Evolutionary conservation across 1,284 basidiomycete species (phyloP), one percentile per base, ranked within the genome.

Genomic region (Trichosporon coremiiforme): DNA sequence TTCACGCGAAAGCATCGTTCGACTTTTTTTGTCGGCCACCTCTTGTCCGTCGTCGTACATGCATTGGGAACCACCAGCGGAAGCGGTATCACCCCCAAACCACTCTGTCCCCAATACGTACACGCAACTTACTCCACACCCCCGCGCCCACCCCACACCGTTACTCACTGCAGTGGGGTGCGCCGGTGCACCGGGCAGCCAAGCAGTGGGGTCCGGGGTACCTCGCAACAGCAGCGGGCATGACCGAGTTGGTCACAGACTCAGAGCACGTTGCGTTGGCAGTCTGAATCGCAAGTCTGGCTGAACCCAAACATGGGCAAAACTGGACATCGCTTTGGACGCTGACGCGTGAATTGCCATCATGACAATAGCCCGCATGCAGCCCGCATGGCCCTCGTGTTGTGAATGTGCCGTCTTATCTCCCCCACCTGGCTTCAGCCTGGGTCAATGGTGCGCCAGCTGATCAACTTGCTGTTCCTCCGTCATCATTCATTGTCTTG

Each of bases 1-100:
- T 50, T 50, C 47, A 50, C 50, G 17, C 50, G 15, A 53, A 53
- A 22, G 50, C 50, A 53, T 53, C 50, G 50, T 53, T 53, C 50
- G 50, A 53, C 50, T 53, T 25, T 53, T 53, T 53, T 53, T 53
- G 25, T 25, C 25, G 25, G 25, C 25, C 25, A 25, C 25, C 25
- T 25, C 25, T 25, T 25, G 25, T 25, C 25, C 25, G 25, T 25
- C 25, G 25, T 25, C 25, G 25, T 25, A 25, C 25, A 25, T 25
- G 25, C 25, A 25, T 25, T 25, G 25, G 25, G 25, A 25, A 25
- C 25, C 25, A 8, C 47, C n/a, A 13, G 7, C n/a, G 13, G n/a
- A 13, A 13, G 47, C n/a, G 47, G 8, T 50, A 13, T 25, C 25
- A 25, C 38, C 41, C 41, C 41, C 9, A 45, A 45, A 45, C 41